These are phyloP conservation scores for Kokia cookei DNA, from an alignment of 441 rosid species.

Conservation along the genomic window DNA sequence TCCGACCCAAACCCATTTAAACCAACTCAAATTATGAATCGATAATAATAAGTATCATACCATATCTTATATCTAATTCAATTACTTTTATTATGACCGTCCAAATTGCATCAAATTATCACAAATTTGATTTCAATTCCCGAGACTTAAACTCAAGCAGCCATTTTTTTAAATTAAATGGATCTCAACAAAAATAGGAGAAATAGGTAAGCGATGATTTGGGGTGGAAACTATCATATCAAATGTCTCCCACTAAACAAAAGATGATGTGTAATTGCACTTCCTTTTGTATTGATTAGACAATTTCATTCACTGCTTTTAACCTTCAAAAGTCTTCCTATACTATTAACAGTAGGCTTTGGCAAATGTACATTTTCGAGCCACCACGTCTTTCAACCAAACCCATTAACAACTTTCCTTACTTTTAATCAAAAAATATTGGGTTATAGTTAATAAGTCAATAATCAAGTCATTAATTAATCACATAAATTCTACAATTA, in stretches of 20 bases:
- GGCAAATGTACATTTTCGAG: conserved; percentile 2
- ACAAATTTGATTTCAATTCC: background rate
- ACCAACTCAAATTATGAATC: no score
- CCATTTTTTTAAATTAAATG: background rate
- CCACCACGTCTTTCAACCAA: conserved; percentile 19
- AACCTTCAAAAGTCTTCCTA: background rate
- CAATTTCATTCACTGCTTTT: no score
- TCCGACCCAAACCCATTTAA: no score
- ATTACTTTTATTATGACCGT: background rate
- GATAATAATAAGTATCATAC: no score
- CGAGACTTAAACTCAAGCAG: no score
- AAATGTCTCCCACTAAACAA: conserved; percentile 11
- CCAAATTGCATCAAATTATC: background rate
- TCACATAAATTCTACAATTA: no score
- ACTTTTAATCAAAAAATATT: background rate
- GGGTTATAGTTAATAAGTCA: background rate
- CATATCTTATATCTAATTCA: background rate
- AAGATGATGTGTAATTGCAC: conserved; percentile 17
- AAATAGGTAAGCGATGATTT: background rate
- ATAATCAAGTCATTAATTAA: background rate
- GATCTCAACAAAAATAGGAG: background rate
- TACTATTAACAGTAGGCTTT: background rate
- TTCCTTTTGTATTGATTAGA: background rate
- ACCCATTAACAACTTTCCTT: background rate
- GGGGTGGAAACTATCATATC: conserved; percentile 5